phyloP scores from a whole-genome alignment of 352 stramenopile genomes.

The Globisporangium orthogonon region DNA sequence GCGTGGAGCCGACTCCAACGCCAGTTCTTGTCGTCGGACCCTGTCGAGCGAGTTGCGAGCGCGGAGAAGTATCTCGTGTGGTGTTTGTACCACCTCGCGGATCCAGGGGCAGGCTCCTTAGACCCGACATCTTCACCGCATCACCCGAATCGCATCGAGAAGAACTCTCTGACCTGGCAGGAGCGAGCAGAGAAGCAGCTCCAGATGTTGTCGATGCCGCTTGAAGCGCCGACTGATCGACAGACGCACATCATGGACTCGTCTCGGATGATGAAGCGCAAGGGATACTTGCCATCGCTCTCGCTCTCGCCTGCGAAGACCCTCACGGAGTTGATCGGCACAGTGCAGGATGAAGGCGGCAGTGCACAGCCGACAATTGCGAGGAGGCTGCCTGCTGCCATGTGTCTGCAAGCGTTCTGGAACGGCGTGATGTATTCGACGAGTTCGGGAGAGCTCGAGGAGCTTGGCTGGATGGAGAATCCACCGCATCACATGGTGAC shows the following conservation, averaged over 20 bases:
- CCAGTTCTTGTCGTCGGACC: conserved; percentile 18
- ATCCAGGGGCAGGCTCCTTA: conserved; percentile 1
- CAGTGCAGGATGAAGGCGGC: conserved; percentile 25
- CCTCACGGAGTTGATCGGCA: conserved; percentile 49
- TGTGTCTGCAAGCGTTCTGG: conserved; percentile 22
- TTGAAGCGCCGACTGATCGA: conserved; percentile 37
- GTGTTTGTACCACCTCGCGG: conserved; percentile 42
- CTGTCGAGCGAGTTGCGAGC: conserved; percentile 35
- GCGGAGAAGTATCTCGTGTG: conserved; percentile 65
- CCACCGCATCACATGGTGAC: conserved; percentile 59
- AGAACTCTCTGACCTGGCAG: conserved; percentile 38
- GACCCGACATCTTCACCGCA: neutral
- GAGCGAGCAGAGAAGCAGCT: conserved; percentile 61
- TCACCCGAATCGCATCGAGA: conserved; percentile 5
- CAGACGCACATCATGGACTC: conserved; percentile 61
- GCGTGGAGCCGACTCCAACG: conserved; percentile 21
- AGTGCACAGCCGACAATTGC: conserved; percentile 5
- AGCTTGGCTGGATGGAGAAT: conserved; percentile 30
- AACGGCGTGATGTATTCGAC: conserved; percentile 32
- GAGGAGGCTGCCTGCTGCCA: neutral
- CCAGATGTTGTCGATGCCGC: conserved; percentile 56
- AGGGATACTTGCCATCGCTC: conserved; percentile 52
- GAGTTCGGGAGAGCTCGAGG: conserved; percentile 36
- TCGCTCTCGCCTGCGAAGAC: conserved; percentile 54
- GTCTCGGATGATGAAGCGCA: conserved; percentile 71